Evolutionary conservation across 306 rosid genomes (phyloP), one percentile per base, ranked within the genome.

Genomic region (Lathyrus oleraceus): DNA sequence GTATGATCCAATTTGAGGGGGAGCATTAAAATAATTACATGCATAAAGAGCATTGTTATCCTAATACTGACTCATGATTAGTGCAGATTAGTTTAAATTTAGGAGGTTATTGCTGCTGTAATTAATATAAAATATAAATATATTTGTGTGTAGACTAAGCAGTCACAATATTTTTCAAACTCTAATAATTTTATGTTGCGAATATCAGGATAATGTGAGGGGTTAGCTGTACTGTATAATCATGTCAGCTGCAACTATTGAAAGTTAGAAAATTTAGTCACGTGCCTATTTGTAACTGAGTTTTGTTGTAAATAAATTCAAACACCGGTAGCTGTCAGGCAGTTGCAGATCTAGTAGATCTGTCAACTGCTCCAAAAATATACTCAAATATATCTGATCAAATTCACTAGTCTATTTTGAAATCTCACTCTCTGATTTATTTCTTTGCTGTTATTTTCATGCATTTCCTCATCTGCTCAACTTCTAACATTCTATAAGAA

Each of bases 101-200:
- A 39, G 44, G 44, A 39, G 44, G 44, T 8, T 39, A 39, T 39
- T 39, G 13, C 13, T 39, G 44, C 10, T 8, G 36, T 19, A 25
- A 25, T 25, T 25, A 25, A 1, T 25, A 25, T 25, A 25, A 25
- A 25, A 25, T 25, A 25, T 25, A 23, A 23, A 20, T 21, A 36
- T 69, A 17, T 52, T 19, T 7, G 14, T 38, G 64, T 38, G 25
- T 52, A 56, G 16, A 69, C 53, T 69, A 20, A 30, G 5, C 19
- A 69, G 63, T 38, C 67, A 71, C 45, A 71, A 59, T 43, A 58
- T 14, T 21, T 39, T 38, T 47, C 40, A 72, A 48, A 35, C 51
- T 61, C 44, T 58, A 10, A 27, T 23, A 60, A 71, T 71, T 45
- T 4, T 60, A 40, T 49, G 61, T 54, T 54, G 16, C 12, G 10